A percentile compares a stretch with the other conserved stretches of the same genome.
These are phyloP conservation scores for Closterium sp. DNA, from an alignment of 139 green algal genomes.

Conservation along the genomic window DNA sequence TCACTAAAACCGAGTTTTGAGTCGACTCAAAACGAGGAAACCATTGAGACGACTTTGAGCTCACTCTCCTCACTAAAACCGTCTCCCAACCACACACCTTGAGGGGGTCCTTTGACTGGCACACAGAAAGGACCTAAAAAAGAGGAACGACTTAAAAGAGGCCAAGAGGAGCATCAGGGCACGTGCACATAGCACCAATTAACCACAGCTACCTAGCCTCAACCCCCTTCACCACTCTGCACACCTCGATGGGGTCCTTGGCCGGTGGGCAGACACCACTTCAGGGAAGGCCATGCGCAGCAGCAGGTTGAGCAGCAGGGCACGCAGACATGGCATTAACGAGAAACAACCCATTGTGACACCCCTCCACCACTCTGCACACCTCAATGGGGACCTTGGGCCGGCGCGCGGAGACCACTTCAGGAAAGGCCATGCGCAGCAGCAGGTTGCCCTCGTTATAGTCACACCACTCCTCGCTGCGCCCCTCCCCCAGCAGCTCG, in stretches of 20 bases:
- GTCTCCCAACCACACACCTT: not conserved
- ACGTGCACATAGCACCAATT: too few species aligned
- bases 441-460: constrained; percentile 18
- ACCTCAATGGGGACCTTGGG: constrained; percentile 28
- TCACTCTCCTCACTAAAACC: not conserved
- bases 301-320: constrained; percentile 31
- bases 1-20: too few species aligned
- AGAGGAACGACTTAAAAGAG: too few species aligned
- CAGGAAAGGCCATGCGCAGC: constrained; percentile 24
- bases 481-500: constrained; percentile 15
- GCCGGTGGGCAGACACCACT: not conserved
- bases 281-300: constrained; percentile 27
- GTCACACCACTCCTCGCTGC: not conserved
- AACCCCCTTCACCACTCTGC: not conserved
- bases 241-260: constrained; percentile 30
- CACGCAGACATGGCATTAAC: too few species aligned
- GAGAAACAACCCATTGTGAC: too few species aligned
- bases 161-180: too few species aligned
- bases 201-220: not conserved
- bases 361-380: not conserved
- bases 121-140: too few species aligned
- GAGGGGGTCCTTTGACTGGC: too few species aligned
- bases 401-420: constrained; percentile 2
- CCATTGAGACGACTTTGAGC: too few species aligned
- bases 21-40: too few species aligned